Evolutionary conservation across 2,329 filamentous ascomycete species (phyloP).

Genomic region (Aquanectria penicillioides): DNA sequence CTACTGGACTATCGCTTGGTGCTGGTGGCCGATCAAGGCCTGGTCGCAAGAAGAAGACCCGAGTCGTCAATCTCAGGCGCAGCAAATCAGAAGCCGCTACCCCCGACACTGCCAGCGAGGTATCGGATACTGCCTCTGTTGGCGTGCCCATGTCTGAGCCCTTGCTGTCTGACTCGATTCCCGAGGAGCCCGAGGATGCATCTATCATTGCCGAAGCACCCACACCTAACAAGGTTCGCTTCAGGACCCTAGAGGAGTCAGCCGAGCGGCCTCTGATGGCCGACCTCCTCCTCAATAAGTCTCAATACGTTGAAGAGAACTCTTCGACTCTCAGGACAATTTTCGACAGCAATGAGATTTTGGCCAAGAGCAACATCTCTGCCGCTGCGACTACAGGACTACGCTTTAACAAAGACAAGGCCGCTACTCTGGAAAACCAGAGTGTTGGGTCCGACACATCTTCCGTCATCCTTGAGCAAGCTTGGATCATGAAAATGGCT

Average conservation of each 20-base stretch:
- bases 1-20: conserved; percentile 71
- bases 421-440: conserved; percentile 45
- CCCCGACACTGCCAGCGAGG: conserved; percentile 58
- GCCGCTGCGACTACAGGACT: conserved; percentile 26
- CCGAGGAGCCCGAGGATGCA: conserved; percentile 68
- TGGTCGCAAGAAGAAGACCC: conserved; percentile 82
- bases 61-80: conserved; percentile 83
- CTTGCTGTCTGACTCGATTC: conserved; percentile 63
- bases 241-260: conserved; percentile 41
- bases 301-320: conserved; percentile 36
- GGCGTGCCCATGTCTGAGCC: conserved; percentile 71
- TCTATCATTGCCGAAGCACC: conserved; percentile 39
- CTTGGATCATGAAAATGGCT: conserved; percentile 93
- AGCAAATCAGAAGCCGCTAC: conserved; percentile 65
- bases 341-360: conserved; percentile 27
- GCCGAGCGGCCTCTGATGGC: conserved; percentile 38
- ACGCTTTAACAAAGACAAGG: conserved; percentile 44
- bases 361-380: conserved; percentile 26
- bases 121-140: conserved; percentile 65
- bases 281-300: conserved; percentile 34
- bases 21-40: conserved; percentile 68
- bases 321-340: conserved; percentile 34
- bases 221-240: conserved; percentile 54
- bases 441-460: conserved; percentile 57
- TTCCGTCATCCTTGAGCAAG: conserved; percentile 77